phyloP scores from a whole-genome alignment of 352 stramenopile species.

The Globisporangium yorkense region DNA sequence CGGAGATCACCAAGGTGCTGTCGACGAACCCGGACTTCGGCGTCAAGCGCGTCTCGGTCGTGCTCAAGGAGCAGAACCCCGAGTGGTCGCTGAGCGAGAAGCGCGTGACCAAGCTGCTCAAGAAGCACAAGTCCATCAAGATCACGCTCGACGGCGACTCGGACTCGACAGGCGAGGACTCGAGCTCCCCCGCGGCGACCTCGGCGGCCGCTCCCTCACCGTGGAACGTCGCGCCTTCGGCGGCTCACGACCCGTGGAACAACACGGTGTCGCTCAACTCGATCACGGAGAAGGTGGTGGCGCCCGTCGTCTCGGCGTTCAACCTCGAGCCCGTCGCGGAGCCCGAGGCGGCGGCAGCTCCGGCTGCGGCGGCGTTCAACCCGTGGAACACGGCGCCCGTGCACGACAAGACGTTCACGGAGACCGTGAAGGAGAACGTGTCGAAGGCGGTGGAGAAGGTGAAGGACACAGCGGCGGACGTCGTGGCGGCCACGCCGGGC shows the following conservation, averaged over 20 bases:
- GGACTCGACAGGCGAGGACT: constrained; percentile 12
- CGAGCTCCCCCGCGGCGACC: not conserved
- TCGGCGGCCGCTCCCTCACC: constrained; percentile 26
- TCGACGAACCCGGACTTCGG: constrained; percentile 61
- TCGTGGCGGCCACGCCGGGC: constrained; percentile 14
- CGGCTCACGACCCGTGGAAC: constrained; percentile 44
- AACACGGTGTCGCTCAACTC: constrained; percentile 22
- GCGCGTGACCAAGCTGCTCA: constrained; percentile 68
- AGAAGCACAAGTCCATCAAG: constrained; percentile 54
- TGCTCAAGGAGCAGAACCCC: constrained; percentile 60
- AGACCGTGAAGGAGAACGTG: constrained; percentile 14
- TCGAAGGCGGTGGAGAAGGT: constrained; percentile 8
- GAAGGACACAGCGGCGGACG: constrained; percentile 11
- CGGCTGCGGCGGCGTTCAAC: constrained; percentile 6
- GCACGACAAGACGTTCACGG: constrained; percentile 19
- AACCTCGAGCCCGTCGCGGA: constrained; percentile 17
- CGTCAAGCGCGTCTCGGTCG: constrained; percentile 53
- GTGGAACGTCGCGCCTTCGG: constrained; percentile 45
- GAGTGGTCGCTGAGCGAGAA: constrained; percentile 71
- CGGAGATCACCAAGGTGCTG: constrained; percentile 46
- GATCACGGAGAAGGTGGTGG: constrained; percentile 12
- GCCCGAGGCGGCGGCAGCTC: not conserved
- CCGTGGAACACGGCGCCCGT: constrained; percentile 37
- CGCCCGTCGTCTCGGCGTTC: constrained; percentile 22
- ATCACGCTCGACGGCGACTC: constrained; percentile 27